Conservation (phyloP, 2,329 filamentous ascomycete species). For the Talaromyces sp. region DNA sequence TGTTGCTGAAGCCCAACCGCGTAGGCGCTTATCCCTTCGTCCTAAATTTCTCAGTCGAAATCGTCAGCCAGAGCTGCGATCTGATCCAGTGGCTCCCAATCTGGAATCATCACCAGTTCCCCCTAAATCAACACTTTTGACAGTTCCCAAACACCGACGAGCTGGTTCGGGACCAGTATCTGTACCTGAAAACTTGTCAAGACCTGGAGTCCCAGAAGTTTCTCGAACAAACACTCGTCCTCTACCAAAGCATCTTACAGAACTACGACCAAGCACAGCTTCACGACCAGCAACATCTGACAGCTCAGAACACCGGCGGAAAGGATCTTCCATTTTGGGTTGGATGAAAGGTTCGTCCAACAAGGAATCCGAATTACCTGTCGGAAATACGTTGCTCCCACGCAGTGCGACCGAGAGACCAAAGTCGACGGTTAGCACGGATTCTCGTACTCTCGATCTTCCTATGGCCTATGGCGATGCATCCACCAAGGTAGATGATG, state of each 20-base stretch:
- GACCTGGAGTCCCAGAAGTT: neutral
- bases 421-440: slow-evolving; percentile 7
- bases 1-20: slow-evolving; percentile 18
- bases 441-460: neutral
- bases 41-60: slow-evolving; percentile 32
- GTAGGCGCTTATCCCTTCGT: slow-evolving; percentile 30
- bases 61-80: neutral
- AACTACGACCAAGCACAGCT: slow-evolving; percentile 17
- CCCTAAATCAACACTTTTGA: neutral
- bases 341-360: slow-evolving; percentile 32
- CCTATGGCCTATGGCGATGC: neutral
- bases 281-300: slow-evolving; percentile 23
- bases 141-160: slow-evolving; percentile 6
- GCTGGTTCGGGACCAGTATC: slow-evolving; percentile 9
- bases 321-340: slow-evolving; percentile 33
- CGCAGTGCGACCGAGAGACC: slow-evolving; percentile 9
- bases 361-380: slow-evolving; percentile 7
- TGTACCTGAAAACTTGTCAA: neutral
- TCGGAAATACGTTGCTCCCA: neutral
- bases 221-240: slow-evolving; percentile 3
- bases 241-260: slow-evolving; percentile 25
- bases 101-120: slow-evolving; percentile 2
- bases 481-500: slow-evolving; percentile 3
- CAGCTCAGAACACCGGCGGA: slow-evolving; percentile 30
- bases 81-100: neutral